A percentile compares a stretch with the other conserved stretches of the same genome.
Evolutionary conservation across 176 grass and related monocot genomes (phyloP).

Genomic region (Pontederia crassipes): DNA sequence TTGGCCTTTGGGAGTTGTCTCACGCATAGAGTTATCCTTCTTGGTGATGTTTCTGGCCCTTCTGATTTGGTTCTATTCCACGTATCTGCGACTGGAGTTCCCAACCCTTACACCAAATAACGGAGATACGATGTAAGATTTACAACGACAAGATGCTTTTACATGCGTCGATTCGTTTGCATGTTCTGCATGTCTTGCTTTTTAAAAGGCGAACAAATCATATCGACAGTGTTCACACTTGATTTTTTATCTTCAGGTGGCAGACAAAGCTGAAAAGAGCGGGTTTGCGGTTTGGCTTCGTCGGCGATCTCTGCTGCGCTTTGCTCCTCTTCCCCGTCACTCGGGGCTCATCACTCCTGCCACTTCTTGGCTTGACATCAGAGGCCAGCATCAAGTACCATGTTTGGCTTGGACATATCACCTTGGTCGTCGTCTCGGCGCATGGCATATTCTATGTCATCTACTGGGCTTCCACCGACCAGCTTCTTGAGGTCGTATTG

Average conservation of each 20-base stretch:
- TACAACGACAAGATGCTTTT: no score
- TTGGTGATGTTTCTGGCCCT: background rate
- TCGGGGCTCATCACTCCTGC: constrained; percentile 31
- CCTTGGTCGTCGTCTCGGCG: constrained; percentile 24
- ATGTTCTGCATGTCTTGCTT: background rate
- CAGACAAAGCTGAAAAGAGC: constrained; percentile 27
- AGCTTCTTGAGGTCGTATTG: constrained; percentile 26
- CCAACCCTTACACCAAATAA: no score
- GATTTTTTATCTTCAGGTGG: constrained; percentile 30
- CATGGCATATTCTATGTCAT: constrained; percentile 27
- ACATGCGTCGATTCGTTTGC: background rate
- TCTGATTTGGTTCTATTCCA: background rate
- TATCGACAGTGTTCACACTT: background rate
- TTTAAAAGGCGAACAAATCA: no score
- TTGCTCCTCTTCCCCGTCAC: constrained; percentile 45
- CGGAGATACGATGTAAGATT: no score
- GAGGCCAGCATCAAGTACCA: constrained; percentile 54
- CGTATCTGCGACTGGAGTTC: background rate
- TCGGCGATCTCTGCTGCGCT: constrained; percentile 29
- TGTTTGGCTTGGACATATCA: constrained; percentile 38
- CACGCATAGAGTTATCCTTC: background rate
- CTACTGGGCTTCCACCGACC: constrained; percentile 34
- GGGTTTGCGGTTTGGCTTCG: constrained; percentile 19
- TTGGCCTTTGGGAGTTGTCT: constrained; percentile 2
- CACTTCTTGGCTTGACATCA: constrained; percentile 39